A percentile compares a stretch with the other conserved stretches of the same genome.
Conservation (phyloP, 345 rosid species). For the Hirschfeldia incana region DNA sequence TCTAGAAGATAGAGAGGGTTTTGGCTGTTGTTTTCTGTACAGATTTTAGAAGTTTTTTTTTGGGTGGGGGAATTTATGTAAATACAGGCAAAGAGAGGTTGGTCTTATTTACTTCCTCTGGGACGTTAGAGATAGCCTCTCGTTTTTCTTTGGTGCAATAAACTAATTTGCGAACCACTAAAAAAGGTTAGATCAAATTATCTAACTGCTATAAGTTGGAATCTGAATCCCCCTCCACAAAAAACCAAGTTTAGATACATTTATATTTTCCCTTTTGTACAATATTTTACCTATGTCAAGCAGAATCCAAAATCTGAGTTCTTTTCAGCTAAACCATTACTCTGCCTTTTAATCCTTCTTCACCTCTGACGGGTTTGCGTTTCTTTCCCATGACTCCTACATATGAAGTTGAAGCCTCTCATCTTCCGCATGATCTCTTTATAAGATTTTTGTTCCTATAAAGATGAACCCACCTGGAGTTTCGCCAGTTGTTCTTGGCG, state of each 20-base stretch:
- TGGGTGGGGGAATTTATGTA: constrained; percentile 3
- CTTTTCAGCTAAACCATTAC: neutral
- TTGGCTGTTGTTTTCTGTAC: constrained; percentile 4
- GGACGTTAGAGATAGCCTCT: constrained; percentile 7
- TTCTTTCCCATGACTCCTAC: constrained; percentile 30
- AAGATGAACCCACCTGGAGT: constrained; percentile 44
- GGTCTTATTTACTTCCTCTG: neutral
- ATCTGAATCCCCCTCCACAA: constrained; percentile 1
- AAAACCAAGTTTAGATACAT: neutral
- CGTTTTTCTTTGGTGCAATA: neutral
- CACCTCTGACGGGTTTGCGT: neutral
- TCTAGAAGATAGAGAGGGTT: neutral
- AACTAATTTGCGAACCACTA: neutral
- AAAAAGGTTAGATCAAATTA: neutral
- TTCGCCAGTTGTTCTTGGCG: constrained; percentile 72
- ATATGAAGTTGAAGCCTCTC: constrained; percentile 24
- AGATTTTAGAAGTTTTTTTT: neutral
- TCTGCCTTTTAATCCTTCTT: constrained; percentile 33
- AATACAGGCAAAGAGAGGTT: constrained; percentile 10
- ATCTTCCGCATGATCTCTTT: constrained; percentile 17
- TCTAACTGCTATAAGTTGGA: neutral
- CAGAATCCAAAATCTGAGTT: constrained; percentile 13
- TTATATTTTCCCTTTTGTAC: neutral
- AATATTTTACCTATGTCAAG: neutral
- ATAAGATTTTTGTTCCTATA: constrained; percentile 27